phyloP scores from a whole-genome alignment of 345 rosid species.

The Microcos paniculata region DNA sequence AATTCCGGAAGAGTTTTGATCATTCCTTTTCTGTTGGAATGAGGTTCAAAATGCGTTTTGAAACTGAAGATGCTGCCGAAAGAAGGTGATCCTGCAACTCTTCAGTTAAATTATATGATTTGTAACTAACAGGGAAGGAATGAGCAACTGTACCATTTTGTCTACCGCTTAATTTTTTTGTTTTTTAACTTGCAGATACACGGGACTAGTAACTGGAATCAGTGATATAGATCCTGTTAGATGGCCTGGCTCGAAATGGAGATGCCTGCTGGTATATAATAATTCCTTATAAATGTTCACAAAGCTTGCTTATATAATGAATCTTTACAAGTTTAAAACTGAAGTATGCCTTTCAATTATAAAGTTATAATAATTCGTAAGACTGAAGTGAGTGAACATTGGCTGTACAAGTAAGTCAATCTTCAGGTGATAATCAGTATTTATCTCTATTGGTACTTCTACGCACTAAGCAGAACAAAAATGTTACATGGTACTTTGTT shows the following conservation, averaged over 20 bases:
- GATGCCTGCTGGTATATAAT: slow-evolving; percentile 89
- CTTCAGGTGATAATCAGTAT: not conserved
- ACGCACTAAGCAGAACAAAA: not conserved
- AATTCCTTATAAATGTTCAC: too few relatives aligned
- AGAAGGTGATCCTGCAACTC: slow-evolving; percentile 54
- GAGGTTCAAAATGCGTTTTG: slow-evolving; percentile 84
- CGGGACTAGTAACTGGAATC: slow-evolving; percentile 76
- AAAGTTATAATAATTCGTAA: not conserved
- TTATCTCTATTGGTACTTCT: not conserved
- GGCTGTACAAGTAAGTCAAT: not conserved
- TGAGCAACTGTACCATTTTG: not conserved
- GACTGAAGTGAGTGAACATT: not conserved
- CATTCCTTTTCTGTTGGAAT: slow-evolving; percentile 69
- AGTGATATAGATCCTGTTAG: slow-evolving; percentile 84
- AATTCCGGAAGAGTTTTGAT: slow-evolving; percentile 75
- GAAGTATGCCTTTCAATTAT: not conserved
- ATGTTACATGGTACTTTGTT: not conserved
- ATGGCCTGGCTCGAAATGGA: slow-evolving; percentile 98
- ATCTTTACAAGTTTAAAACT: not conserved
- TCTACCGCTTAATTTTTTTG: not conserved
- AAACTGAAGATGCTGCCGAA: slow-evolving; percentile 90
- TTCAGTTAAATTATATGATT: not conserved
- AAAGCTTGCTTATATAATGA: not conserved
- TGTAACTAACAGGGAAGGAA: not conserved
- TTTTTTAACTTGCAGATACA: slow-evolving; percentile 52